These are phyloP conservation scores for Hordeum vulgare DNA, from an alignment of 176 grass and related monocot genomes.

Conservation along the genomic window DNA sequence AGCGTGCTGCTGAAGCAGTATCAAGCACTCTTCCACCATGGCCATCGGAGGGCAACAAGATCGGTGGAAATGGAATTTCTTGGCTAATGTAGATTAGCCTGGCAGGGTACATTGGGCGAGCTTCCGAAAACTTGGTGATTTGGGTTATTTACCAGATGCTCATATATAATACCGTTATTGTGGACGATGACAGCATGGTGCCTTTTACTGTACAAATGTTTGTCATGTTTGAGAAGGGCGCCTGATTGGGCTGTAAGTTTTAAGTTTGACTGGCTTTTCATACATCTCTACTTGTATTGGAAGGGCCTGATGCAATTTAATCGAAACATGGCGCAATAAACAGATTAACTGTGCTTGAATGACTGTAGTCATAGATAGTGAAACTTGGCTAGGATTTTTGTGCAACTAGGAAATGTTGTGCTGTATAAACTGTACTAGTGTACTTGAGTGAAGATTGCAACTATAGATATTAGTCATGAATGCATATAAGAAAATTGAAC, in stretches of 20 bases:
- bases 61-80: conserved; percentile 23
- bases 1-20: not conserved
- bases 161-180: not conserved
- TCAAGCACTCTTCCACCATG: not conserved
- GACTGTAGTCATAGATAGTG: not conserved
- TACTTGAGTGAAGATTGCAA: too few species aligned
- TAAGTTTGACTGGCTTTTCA: not conserved
- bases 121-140: not conserved
- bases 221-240: not conserved
- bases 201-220: conserved; percentile 28
- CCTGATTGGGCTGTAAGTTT: not conserved
- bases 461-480: too few species aligned
- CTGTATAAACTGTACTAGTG: too few species aligned
- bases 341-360: not conserved
- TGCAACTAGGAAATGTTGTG: not conserved
- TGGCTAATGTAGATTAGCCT: not conserved
- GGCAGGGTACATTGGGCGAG: conserved; percentile 12
- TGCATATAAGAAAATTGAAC: too few species aligned
- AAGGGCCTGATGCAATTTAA: not conserved
- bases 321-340: not conserved
- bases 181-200: not conserved
- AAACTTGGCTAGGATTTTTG: not conserved
- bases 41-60: not conserved
- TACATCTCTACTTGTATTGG: not conserved
- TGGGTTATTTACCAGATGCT: not conserved